Conservation (phyloP, 306 rosid genomes). For the Inga laurina region DNA sequence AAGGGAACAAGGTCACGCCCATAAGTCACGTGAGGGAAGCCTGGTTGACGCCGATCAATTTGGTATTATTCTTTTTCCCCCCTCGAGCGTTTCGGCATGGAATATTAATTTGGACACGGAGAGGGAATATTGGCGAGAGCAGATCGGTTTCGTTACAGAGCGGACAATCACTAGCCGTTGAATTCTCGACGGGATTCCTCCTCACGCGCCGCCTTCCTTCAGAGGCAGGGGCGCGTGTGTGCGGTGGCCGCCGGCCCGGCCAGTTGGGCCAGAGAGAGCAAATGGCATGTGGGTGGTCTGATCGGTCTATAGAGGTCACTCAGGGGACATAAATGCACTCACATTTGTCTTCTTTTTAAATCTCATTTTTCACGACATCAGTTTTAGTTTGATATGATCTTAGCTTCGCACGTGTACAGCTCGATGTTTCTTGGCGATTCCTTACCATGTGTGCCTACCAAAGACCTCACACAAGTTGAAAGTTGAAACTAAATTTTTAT, state of each 20-base stretch:
- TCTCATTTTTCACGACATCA: conserved; percentile 33
- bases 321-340: conserved; percentile 27
- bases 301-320: conserved; percentile 31
- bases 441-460: conserved; percentile 12
- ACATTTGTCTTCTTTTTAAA: not conserved
- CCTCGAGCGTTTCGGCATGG: conserved; percentile 40
- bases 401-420: conserved; percentile 51
- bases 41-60: conserved; percentile 67
- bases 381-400: not conserved
- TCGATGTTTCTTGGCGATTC: conserved; percentile 37
- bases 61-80: conserved; percentile 25
- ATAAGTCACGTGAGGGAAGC: conserved; percentile 60
- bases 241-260: not conserved
- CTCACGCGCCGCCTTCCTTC: not conserved
- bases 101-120: conserved; percentile 66
- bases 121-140: conserved; percentile 74
- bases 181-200: not conserved
- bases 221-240: not conserved
- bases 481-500: not conserved
- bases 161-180: conserved; percentile 46
- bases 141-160: not conserved
- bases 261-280: not conserved
- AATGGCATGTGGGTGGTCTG: conserved; percentile 56
- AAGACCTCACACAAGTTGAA: not conserved
- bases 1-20: conserved; percentile 46